Evolutionary conservation across 352 stramenopile genomes (phyloP).

Genomic region (Phytophthora ohioensis): DNA sequence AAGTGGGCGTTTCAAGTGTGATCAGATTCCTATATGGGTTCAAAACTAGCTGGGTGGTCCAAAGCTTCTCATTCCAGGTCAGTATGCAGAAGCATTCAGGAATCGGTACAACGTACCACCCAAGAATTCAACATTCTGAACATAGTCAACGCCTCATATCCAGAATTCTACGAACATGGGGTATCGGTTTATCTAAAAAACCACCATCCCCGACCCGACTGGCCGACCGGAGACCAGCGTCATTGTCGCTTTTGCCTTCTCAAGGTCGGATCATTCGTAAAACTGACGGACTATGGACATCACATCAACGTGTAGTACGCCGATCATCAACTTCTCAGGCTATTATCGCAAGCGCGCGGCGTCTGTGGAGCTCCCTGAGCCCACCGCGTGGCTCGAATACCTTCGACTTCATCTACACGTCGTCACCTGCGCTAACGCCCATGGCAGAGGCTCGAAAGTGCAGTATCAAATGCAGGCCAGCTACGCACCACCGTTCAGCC

Average conservation of each 20-base stretch:
- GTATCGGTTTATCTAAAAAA: background rate
- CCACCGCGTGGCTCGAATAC: conserved; percentile 41
- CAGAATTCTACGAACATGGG: no score
- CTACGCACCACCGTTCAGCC: conserved; percentile 15
- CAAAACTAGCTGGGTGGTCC: background rate
- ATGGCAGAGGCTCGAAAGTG: conserved; percentile 9
- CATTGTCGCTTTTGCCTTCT: conserved; percentile 23
- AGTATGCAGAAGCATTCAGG: background rate
- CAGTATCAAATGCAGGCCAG: conserved; percentile 34
- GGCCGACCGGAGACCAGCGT: conserved; percentile 4
- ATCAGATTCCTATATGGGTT: background rate
- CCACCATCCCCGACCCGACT: background rate
- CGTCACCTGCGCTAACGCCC: background rate
- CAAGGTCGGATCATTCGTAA: background rate
- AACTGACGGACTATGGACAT: conserved; percentile 13
- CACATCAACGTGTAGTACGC: conserved; percentile 19
- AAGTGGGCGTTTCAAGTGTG: no score
- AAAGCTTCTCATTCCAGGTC: background rate
- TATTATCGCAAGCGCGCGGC: conserved; percentile 35
- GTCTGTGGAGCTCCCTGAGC: conserved; percentile 31
- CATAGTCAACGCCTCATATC: no score
- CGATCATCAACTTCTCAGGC: conserved; percentile 37
- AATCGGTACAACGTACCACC: background rate
- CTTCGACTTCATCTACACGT: conserved; percentile 24
- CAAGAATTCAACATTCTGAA: background rate